phyloP scores from a whole-genome alignment of 805 yeast species.

The Priceomyces melissophilus region DNA sequence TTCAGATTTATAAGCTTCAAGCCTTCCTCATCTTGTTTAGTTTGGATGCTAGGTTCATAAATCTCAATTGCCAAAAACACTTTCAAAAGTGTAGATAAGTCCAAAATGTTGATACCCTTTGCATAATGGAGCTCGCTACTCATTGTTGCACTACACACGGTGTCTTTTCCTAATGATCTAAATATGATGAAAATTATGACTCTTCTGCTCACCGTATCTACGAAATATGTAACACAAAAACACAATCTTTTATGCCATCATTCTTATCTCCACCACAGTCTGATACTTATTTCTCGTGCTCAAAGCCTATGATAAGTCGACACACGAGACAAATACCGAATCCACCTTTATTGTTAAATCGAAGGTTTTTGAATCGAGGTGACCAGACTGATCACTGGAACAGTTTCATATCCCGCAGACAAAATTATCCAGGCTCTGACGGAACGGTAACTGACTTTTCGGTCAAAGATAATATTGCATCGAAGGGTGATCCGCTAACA shows the following conservation, averaged over 20 bases:
- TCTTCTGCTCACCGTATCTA: neutral
- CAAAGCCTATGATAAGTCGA: too few relatives aligned
- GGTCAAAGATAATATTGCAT: slow-evolving; percentile 72
- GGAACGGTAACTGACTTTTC: slow-evolving; percentile 11
- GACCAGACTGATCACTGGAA: slow-evolving; percentile 11
- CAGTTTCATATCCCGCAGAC: slow-evolving; percentile 3
- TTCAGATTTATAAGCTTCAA: slow-evolving; percentile 32
- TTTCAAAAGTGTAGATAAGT: slow-evolving; percentile 42
- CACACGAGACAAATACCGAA: too few relatives aligned
- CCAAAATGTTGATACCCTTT: slow-evolving; percentile 19
- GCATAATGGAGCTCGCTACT: slow-evolving; percentile 24
- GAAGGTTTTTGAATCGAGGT: neutral
- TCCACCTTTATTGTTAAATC: too few relatives aligned
- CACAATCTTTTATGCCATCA: too few relatives aligned
- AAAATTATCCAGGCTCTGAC: neutral
- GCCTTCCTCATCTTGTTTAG: slow-evolving; percentile 21
- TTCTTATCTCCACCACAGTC: too few relatives aligned
- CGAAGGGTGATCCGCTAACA: slow-evolving; percentile 65
- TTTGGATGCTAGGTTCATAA: slow-evolving; percentile 20
- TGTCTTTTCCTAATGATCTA: too few relatives aligned
- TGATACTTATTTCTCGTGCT: too few relatives aligned
- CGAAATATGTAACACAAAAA: slow-evolving; percentile 1
- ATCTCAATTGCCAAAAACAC: slow-evolving; percentile 39
- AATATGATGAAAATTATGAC: too few relatives aligned
- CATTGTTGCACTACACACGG: too few relatives aligned